A percentile compares a stretch with the other conserved stretches of the same genome.
These are phyloP conservation scores for Nigrograna mackinnonii DNA, from an alignment of 2,329 filamentous ascomycete genomes.

Conservation along the genomic window DNA sequence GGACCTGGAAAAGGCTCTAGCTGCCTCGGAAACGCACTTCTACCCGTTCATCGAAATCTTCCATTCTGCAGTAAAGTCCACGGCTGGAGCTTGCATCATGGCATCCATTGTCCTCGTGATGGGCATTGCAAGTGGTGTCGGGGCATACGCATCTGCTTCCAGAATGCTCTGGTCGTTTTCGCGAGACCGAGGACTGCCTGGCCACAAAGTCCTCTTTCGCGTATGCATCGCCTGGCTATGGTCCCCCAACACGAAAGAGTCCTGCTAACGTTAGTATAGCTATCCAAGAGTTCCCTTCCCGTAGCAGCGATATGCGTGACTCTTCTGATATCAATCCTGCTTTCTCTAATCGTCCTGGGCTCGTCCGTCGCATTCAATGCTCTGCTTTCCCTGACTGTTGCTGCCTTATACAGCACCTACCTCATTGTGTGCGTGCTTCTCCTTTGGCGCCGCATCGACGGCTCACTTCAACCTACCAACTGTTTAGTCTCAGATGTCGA, in stretches of 20 bases:
- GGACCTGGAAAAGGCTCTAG: conserved; percentile 21
- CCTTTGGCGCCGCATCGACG: conserved; percentile 8
- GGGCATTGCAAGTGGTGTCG: conserved; percentile 35
- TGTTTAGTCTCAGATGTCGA: not conserved
- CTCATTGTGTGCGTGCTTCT: conserved; percentile 7
- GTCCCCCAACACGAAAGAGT: too few relatives aligned
- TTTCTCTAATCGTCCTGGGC: conserved; percentile 10
- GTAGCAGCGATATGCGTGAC: not conserved
- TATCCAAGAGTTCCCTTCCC: not conserved
- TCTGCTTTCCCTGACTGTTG: conserved; percentile 7
- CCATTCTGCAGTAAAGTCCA: conserved; percentile 22
- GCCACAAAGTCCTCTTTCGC: not conserved
- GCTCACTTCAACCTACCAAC: conserved; percentile 1
- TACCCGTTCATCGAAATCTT: conserved; percentile 53
- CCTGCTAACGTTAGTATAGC: too few relatives aligned
- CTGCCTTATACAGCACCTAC: conserved; percentile 10
- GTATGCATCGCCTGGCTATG: too few relatives aligned
- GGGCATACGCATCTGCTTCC: conserved; percentile 39
- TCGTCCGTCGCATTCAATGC: conserved; percentile 8
- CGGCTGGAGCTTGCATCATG: conserved; percentile 49
- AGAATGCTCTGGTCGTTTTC: conserved; percentile 46
- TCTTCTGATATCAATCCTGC: conserved; percentile 2
- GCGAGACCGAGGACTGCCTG: conserved; percentile 42
- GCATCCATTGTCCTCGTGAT: conserved; percentile 30
- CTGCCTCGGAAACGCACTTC: conserved; percentile 1